phyloP scores from a whole-genome alignment of 2,329 filamentous ascomycete species.

The Tolypocladium ophioglossoides region DNA sequence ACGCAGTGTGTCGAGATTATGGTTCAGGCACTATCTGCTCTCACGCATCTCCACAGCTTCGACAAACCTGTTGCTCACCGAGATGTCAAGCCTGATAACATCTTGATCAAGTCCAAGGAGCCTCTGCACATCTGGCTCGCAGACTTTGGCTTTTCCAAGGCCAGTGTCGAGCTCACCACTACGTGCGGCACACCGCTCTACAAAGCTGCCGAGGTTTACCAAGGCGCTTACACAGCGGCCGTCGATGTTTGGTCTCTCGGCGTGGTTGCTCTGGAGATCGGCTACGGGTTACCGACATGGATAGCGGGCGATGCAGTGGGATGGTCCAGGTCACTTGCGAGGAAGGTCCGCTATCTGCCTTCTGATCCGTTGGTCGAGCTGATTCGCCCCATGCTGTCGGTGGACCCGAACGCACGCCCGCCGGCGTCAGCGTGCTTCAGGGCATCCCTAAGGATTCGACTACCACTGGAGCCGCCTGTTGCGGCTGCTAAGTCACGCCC shows the following conservation, averaged over 20 bases:
- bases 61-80: background rate
- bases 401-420: background rate
- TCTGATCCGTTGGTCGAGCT: background rate
- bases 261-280: background rate
- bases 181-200: background rate
- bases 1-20: background rate
- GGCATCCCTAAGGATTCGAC: background rate
- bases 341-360: background rate
- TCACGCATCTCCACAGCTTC: background rate
- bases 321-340: background rate
- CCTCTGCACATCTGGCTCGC: background rate
- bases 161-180: background rate
- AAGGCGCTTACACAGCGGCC: background rate
- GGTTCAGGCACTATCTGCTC: background rate
- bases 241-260: background rate
- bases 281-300: background rate
- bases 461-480: background rate
- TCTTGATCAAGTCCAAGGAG: background rate
- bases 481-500: too few species aligned
- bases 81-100: background rate
- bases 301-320: background rate
- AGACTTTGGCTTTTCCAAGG: background rate
- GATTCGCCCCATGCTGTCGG: background rate
- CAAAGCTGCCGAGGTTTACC: background rate
- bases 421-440: background rate